These are phyloP conservation scores for Stenogyne calaminthoides DNA, from an alignment of 305 asterid genomes.

Conservation along the genomic window DNA sequence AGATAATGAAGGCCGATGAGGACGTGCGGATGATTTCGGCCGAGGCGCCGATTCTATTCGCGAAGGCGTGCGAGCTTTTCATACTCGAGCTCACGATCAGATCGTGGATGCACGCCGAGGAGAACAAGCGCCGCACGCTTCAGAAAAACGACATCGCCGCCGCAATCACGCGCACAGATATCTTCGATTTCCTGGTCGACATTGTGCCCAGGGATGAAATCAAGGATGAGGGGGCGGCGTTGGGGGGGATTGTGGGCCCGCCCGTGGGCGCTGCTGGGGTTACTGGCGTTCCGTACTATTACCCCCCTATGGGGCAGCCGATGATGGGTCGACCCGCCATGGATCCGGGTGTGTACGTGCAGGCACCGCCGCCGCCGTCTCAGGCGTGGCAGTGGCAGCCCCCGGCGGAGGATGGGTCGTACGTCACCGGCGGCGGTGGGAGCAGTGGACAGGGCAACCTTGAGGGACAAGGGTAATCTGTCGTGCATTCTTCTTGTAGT, in stretches of 20 bases:
- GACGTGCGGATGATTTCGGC: slow-evolving; percentile 98
- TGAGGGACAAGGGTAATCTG: slow-evolving; percentile 65
- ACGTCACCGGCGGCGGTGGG: slow-evolving; percentile 51
- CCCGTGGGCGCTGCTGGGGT: slow-evolving; percentile 47
- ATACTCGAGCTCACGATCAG: slow-evolving; percentile 94
- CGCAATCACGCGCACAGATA: slow-evolving; percentile 85
- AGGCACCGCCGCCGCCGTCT: slow-evolving; percentile 60
- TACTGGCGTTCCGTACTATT: slow-evolving; percentile 70
- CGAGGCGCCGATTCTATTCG: slow-evolving; percentile 86
- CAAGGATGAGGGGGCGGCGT: slow-evolving; percentile 65
- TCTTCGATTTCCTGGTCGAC: slow-evolving; percentile 84
- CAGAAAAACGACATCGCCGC: slow-evolving; percentile 95
- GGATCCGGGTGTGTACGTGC: slow-evolving; percentile 63
- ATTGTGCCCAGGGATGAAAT: slow-evolving; percentile 90
- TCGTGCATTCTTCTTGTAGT: neutral
- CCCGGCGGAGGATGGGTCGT: slow-evolving; percentile 58
- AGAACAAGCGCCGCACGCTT: slow-evolving; percentile 87
- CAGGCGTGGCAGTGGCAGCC: slow-evolving; percentile 92
- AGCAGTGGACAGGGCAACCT: slow-evolving; percentile 69
- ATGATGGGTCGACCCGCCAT: slow-evolving; percentile 76
- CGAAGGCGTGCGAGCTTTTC: slow-evolving; percentile 95
- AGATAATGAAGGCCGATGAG: slow-evolving; percentile 93
- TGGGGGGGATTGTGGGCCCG: slow-evolving; percentile 47
- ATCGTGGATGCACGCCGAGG: slow-evolving; percentile 97
- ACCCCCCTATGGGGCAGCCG: slow-evolving; percentile 77